A percentile compares a stretch with the other conserved stretches of the same genome.
Conservation (phyloP, 108 stramenopile genomes). For the Cylindrotheca closterium region DNA sequence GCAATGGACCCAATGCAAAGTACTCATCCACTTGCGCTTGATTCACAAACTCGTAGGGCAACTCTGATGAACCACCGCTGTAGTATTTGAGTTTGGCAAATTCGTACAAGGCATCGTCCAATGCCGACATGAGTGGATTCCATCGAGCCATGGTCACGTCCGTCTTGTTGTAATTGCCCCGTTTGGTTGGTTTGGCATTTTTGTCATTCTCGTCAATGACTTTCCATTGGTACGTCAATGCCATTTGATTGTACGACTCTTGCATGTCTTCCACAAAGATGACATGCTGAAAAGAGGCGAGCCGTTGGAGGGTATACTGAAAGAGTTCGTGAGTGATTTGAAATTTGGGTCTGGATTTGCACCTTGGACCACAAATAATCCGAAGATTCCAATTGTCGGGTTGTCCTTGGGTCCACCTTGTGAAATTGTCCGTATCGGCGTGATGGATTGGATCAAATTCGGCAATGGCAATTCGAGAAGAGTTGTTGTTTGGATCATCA, state of each 20-base stretch:
- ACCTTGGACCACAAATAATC: conserved; percentile 33
- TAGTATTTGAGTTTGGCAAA: conserved; percentile 24
- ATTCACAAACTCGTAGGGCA: conserved; percentile 14
- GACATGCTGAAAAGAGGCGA: conserved; percentile 20
- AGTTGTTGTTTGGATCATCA: neutral
- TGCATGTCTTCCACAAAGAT: conserved; percentile 40
- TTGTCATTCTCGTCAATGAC: neutral
- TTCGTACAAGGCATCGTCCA: conserved; percentile 45
- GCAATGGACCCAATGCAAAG: conserved; percentile 22
- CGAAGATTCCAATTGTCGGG: conserved; percentile 45
- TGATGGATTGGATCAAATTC: neutral
- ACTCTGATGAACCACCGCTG: neutral
- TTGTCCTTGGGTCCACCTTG: conserved; percentile 30
- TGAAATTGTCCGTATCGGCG: neutral
- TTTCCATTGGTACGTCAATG: conserved; percentile 20
- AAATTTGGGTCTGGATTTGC: conserved; percentile 28
- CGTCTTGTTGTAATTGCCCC: neutral
- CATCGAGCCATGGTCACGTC: neutral
- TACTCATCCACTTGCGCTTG: conserved; percentile 28
- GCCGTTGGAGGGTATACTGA: conserved; percentile 26
- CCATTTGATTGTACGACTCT: conserved; percentile 16
- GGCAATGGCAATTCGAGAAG: neutral
- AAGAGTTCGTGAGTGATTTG: conserved; percentile 28
- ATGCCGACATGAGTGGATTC: conserved; percentile 32
- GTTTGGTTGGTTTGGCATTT: neutral